Evolutionary conservation across 441 rosid species (phyloP).

Genomic region (Melastoma candidum): DNA sequence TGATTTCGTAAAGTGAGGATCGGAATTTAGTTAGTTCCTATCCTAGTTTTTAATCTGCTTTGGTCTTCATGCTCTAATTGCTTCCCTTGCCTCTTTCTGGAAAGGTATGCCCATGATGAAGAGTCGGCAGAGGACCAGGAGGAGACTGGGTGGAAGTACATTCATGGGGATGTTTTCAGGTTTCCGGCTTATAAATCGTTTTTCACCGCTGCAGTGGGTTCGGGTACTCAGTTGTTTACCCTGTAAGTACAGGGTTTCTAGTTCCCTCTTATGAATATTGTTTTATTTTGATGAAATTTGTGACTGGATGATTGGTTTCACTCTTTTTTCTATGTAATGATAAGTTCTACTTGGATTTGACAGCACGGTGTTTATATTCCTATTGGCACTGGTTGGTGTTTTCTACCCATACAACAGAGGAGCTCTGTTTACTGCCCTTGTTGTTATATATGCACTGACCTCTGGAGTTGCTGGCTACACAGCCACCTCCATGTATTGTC

Average conservation of each 20-base stretch:
- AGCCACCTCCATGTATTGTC: constrained; percentile 6
- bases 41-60: too few species aligned
- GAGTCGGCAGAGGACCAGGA: constrained; percentile 5
- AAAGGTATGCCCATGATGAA: constrained; percentile 9
- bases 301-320: too few species aligned
- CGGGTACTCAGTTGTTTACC: constrained; percentile 5
- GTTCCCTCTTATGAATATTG: neutral
- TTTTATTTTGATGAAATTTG: too few species aligned
- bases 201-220: constrained; percentile 6
- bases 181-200: constrained; percentile 3
- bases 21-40: neutral
- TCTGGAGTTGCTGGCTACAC: constrained; percentile 9
- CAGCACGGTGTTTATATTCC: constrained; percentile 10
- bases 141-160: constrained; percentile 12
- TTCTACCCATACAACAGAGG: constrained; percentile 11
- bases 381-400: constrained; percentile 7
- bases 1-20: constrained; percentile 11
- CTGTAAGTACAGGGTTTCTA: constrained; percentile 3
- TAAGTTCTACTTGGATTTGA: constrained; percentile 2
- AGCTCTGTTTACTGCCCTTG: constrained; percentile 9
- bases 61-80: too few species aligned
- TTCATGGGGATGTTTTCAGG: constrained; percentile 7
- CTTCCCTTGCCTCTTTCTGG: neutral
- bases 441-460: constrained; percentile 6
- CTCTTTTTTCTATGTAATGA: too few species aligned